A percentile compares a stretch with the other conserved stretches of the same genome.
Conservation (phyloP, 352 stramenopile species). For the Globisporangium heterothallicum region DNA sequence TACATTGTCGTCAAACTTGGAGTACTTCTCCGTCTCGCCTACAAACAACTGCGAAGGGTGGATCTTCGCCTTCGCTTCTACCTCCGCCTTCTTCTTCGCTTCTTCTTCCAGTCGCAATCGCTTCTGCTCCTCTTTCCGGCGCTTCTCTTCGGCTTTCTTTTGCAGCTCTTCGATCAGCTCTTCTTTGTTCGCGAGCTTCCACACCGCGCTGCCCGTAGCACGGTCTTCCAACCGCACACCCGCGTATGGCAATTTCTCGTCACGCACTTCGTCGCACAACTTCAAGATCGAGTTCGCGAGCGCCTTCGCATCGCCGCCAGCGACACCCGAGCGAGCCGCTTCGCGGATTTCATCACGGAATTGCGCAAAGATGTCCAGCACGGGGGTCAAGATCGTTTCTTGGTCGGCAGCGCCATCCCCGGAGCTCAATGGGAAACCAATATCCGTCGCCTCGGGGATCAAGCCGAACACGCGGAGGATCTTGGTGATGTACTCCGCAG, state of each 20-base stretch:
- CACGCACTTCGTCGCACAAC: constrained; percentile 85
- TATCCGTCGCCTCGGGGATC: constrained; percentile 60
- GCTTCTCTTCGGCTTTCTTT: constrained; percentile 73
- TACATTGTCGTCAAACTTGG: constrained; percentile 87
- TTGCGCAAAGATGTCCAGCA: constrained; percentile 87
- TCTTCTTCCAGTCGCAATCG: constrained; percentile 65
- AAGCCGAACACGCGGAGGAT: constrained; percentile 86
- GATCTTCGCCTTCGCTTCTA: constrained; percentile 88
- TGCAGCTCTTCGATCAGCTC: constrained; percentile 76
- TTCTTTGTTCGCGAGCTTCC: constrained; percentile 91
- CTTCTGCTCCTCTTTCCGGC: constrained; percentile 79
- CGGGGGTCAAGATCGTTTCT: constrained; percentile 76
- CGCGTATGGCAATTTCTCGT: constrained; percentile 84
- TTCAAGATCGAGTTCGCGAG: constrained; percentile 68
- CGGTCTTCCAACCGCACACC: constrained; percentile 88
- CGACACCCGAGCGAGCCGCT: constrained; percentile 47
- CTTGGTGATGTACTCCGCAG: constrained; percentile 85
- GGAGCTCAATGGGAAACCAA: constrained; percentile 68
- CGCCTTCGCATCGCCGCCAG: constrained; percentile 36
- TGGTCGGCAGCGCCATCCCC: constrained; percentile 37
- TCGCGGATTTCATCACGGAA: constrained; percentile 85
- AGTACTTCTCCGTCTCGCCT: constrained; percentile 83
- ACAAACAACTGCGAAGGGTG: constrained; percentile 91
- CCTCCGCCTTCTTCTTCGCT: constrained; percentile 69
- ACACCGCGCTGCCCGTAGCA: constrained; percentile 58